Conservation (phyloP, 768 basidiomycete genomes). For the Calocera viscosa region DNA sequence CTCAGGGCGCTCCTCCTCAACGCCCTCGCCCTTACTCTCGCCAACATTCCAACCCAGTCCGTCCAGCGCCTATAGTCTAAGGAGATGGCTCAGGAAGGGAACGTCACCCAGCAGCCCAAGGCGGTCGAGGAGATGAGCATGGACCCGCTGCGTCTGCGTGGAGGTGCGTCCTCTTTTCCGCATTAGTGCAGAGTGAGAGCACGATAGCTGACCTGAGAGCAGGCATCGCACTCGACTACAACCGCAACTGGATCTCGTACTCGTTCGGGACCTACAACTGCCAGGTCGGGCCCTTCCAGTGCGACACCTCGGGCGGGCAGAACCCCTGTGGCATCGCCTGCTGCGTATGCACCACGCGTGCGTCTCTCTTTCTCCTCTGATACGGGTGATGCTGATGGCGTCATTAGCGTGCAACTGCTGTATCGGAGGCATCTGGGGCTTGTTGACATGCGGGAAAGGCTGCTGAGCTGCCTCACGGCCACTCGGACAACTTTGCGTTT, state of each 20-base stretch:
- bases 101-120: conserved; percentile 6
- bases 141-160: background rate
- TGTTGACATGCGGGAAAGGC: background rate
- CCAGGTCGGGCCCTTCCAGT: conserved; percentile 7
- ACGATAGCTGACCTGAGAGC: background rate
- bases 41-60: background rate
- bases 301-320: conserved; percentile 8
- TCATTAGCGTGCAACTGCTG: background rate
- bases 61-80: background rate
- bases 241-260: conserved; percentile 5
- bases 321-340: background rate
- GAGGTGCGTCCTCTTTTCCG: background rate
- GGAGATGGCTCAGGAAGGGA: background rate
- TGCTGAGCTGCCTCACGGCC: background rate
- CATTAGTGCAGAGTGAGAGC: background rate
- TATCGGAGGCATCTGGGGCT: background rate
- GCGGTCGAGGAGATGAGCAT: background rate
- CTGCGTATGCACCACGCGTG: background rate
- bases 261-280: background rate
- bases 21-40: background rate
- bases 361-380: background rate
- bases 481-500: too few species aligned
- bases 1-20: background rate
- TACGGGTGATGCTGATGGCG: background rate
- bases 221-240: conserved; percentile 3